Base-by-base conservation (phyloP, 2,329 filamentous ascomycete species). In the Botrytis squamosa region DNA sequence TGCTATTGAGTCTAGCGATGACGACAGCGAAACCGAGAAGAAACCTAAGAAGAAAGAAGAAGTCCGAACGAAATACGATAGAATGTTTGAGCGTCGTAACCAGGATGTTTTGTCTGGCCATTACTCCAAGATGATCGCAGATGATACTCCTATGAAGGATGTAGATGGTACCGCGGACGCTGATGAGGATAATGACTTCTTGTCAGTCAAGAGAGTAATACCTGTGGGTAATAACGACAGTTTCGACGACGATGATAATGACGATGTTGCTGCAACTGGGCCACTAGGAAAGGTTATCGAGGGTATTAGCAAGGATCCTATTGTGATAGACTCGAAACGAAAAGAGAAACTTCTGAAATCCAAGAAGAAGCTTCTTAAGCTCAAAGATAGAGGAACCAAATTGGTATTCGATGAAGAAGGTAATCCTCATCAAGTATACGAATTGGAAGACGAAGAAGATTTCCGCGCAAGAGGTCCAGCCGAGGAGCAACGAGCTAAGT, bases 51-150 rank as follows among this genome's bases (percentile, higher is more conserved):
- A 92, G 83, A 91, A 93, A 84, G 85, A 87, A 18, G 88, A 90
- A 78, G 93, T 97, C 29, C 89, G 94, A 75, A 99, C 97, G 46
- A 98, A 97, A 83, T 97, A 97, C 82, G 94, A 99, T 83, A 92
- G 94, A 78, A 98, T 99, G 96, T 98, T 98, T 83, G 95, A 98
- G 85, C 88, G 96, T 75, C 93, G 92, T 78, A 99, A 99, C 83
- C 95, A 98, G 83, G 95, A 98, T 81, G 93, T 99, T 46, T 84
- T 99, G 76, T 95, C 95, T n/a, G 90, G 92, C 73, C 96, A 99
- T 83, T 98, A 98, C 85, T 89, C 90, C 74, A 97, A 95, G 80
- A 88, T 99, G 76, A 90, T 98, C 75, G 87, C 87, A 69, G 87
- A 91, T 57, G 90, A 88, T 69, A 84, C 85, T 59, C 84, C 83